phyloP scores from a whole-genome alignment of 1,139 yeast species.

The Suhomyces maxii region DNA sequence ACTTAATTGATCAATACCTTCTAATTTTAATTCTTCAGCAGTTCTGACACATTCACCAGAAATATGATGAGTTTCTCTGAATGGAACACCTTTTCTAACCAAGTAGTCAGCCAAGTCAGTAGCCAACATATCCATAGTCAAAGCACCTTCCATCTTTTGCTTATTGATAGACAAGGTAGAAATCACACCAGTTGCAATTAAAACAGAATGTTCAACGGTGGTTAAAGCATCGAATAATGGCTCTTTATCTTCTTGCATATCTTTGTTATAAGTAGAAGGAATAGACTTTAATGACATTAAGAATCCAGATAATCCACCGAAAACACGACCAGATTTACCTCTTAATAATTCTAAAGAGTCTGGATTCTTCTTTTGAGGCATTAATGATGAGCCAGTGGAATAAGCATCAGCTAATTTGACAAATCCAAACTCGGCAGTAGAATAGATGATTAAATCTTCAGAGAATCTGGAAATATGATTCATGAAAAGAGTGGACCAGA shows the following conservation, averaged over 20 bases:
- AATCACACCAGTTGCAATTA: conserved; percentile 93
- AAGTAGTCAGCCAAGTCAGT: conserved; percentile 97
- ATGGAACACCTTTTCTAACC: conserved; percentile 97
- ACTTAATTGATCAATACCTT: conserved; percentile 80
- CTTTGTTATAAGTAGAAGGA: conserved; percentile 97
- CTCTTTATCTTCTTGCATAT: conserved; percentile 98
- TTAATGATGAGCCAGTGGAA: conserved; percentile 95
- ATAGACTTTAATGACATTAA: conserved; percentile 93
- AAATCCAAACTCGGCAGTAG: conserved; percentile 97
- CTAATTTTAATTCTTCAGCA: conserved; percentile 74
- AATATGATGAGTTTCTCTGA: conserved; percentile 97
- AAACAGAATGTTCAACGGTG: conserved; percentile 89
- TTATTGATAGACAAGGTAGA: conserved; percentile 76
- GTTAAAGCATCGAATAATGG: conserved; percentile 89
- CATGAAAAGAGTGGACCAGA: conserved; percentile 95
- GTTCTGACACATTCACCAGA: conserved; percentile 94
- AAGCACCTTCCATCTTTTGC: conserved; percentile 77
- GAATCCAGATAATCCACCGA: conserved; percentile 93
- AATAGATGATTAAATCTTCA: conserved; percentile 92
- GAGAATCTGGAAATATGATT: conserved; percentile 92
- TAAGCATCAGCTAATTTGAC: conserved; percentile 93
- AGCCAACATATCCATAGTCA: conserved; percentile 98
- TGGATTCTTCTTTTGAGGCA: conserved; percentile 99
- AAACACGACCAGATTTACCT: conserved; percentile 96
- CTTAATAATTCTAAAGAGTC: conserved; percentile 92